Evolutionary conservation across 768 basidiomycete species (phyloP), one percentile per base, ranked within the genome.

Genomic region (Sporobolomyces roseus): DNA sequence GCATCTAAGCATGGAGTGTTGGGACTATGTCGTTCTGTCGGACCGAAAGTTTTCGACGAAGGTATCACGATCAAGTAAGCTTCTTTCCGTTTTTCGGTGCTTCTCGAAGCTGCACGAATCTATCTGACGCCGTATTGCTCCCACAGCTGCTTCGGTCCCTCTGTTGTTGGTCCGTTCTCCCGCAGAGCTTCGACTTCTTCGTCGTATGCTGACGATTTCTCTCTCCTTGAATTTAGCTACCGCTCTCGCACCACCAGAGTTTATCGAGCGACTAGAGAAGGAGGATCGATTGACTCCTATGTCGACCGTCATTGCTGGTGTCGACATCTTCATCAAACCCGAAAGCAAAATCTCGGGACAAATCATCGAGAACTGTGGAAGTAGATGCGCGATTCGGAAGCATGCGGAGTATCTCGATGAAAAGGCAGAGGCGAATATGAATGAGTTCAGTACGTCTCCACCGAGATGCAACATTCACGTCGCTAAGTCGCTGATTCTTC

Each of bases 1-100:
- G 59, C 58, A 0, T 51, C 65, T 1, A 71, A 71, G 49, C 58
- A 67, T 10, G 70, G 61, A 16, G 63, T 71, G 2, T 48, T 67
- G 23, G 70, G 70, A 4, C 19, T 52, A 12, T 46, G 62, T 21
- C 58, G 56, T 12, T 62, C 70, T 0, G 41, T 64, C 14, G 70
- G 70, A 2, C 65, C 66, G 14, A 66, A 63, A 27, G 58, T 71
- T 38, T 48, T 71, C 7, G 46, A 60, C 25, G 70, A 71, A 38
- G 66, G 66, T 21, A 71, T 71, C 53, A 71, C 70, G 4, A 63
- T 67, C 65, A 71, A 71, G 65, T 71, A 55, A 59, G 66, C 23
- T 9, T 41, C 10, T 9, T 17, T 41, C 17, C 38, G 38, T 41
- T 17, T 41, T 17, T 17, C 38, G 10, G 10, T 41, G 9, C 38